These are phyloP conservation scores for Penicillium manginii DNA, from an alignment of 495 filamentous ascomycete species.

Conservation along the genomic window DNA sequence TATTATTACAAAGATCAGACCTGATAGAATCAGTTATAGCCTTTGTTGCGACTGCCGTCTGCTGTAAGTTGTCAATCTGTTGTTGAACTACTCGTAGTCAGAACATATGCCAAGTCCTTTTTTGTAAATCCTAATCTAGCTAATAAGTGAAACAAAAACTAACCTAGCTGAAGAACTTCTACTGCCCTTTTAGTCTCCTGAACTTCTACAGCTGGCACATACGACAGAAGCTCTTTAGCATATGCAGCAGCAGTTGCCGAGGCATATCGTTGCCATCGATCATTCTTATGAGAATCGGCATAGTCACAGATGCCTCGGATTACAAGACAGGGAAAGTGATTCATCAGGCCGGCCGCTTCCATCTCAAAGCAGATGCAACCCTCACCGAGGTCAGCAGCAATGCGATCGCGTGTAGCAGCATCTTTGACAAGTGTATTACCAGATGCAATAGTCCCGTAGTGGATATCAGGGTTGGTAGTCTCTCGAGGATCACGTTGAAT, in stretches of 20 bases:
- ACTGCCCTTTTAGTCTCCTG: too few species aligned
- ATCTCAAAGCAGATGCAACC: too few species aligned
- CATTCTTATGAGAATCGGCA: slow-evolving; percentile 41
- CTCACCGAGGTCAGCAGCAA: slow-evolving; percentile 4
- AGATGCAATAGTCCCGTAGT: slow-evolving; percentile 29
- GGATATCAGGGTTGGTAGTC: slow-evolving; percentile 10
- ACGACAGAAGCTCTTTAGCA: slow-evolving; percentile 31
- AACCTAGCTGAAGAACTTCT: too few species aligned
- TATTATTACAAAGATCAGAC: too few species aligned
- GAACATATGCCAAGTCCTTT: too few species aligned
- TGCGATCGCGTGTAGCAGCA: slow-evolving; percentile 17
- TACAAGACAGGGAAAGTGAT: slow-evolving; percentile 38
- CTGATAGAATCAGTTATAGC: too few species aligned
- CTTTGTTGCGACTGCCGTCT: too few species aligned
- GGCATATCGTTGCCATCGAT: slow-evolving; percentile 37
- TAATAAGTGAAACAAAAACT: too few species aligned
- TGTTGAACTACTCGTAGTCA: too few species aligned
- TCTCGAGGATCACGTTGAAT: slow-evolving; percentile 17
- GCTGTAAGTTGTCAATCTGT: too few species aligned
- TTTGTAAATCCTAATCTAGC: too few species aligned
- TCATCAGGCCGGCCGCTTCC: slow-evolving; percentile 43
- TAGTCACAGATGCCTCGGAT: slow-evolving; percentile 45
- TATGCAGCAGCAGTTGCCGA: slow-evolving; percentile 37
- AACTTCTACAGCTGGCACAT: too few species aligned
- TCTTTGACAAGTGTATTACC: slow-evolving; percentile 27